Evolutionary conservation across 805 yeast species (phyloP).

Genomic region (Pichia scutulata): DNA sequence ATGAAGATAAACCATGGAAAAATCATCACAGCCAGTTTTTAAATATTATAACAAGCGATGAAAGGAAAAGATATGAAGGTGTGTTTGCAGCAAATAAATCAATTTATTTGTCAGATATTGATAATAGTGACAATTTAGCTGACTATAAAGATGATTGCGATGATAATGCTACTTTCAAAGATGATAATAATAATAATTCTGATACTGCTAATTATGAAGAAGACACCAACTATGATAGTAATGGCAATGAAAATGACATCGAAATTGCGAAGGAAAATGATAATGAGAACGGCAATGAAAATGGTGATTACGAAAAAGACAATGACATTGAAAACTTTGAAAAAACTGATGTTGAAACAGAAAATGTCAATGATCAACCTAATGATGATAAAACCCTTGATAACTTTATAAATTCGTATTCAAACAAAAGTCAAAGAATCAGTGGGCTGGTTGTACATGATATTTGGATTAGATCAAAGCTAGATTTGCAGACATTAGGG

Average conservation of each 20-base stretch:
- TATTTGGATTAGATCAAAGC: conserved; percentile 72
- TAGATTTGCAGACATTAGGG: conserved; percentile 52
- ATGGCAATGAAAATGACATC: neutral
- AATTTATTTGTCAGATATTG: neutral
- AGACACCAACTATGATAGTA: neutral
- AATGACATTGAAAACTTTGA: neutral
- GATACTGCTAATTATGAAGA: too few relatives aligned
- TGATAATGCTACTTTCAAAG: too few relatives aligned
- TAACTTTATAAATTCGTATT: conserved; percentile 9
- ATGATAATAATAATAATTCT: neutral
- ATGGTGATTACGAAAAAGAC: neutral
- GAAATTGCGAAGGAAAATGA: neutral
- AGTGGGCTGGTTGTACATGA: conserved; percentile 64
- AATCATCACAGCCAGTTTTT: conserved; percentile 47
- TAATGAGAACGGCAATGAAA: neutral
- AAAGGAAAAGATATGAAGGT: conserved; percentile 85
- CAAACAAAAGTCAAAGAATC: conserved; percentile 21
- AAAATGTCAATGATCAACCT: neutral
- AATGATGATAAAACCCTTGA: neutral
- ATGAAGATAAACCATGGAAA: conserved; percentile 93
- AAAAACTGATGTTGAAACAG: neutral
- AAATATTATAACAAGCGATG: conserved; percentile 37
- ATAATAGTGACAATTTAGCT: neutral
- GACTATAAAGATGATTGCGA: neutral
- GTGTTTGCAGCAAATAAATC: conserved; percentile 83